phyloP scores from a whole-genome alignment of 768 basidiomycete species.

The Phanerodontia chrysosporium region DNA sequence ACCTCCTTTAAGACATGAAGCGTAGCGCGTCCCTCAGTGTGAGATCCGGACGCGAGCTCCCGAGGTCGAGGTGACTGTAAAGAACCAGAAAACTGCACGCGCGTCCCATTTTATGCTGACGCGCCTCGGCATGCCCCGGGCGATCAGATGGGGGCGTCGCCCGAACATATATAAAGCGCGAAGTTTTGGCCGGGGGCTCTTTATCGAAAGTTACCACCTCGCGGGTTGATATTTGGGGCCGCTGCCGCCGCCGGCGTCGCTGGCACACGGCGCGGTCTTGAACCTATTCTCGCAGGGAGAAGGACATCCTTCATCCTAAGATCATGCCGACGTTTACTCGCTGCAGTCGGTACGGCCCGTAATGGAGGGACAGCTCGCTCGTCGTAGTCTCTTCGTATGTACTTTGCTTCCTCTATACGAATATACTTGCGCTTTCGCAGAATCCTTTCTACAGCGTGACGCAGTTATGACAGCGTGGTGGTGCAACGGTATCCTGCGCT shows the following conservation, averaged over 20 bases:
- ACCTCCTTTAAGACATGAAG: slow-evolving; percentile 22
- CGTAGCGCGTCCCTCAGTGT: slow-evolving; percentile 12
- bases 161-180: slow-evolving; percentile 12
- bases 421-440: neutral
- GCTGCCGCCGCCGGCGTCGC: slow-evolving; percentile 24
- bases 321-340: slow-evolving; percentile 44
- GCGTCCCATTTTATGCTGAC: slow-evolving; percentile 20
- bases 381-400: neutral
- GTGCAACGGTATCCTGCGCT: too few relatives aligned
- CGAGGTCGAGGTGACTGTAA: slow-evolving; percentile 41
- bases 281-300: slow-evolving; percentile 57
- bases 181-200: slow-evolving; percentile 3
- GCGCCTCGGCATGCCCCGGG: slow-evolving; percentile 9
- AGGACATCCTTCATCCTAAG: slow-evolving; percentile 57
- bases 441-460: too few relatives aligned
- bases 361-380: slow-evolving; percentile 27
- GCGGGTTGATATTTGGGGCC: slow-evolving; percentile 69
- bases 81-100: slow-evolving; percentile 26
- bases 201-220: slow-evolving; percentile 73
- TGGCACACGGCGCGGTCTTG: slow-evolving; percentile 46
- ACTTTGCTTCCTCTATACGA: neutral
- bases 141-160: slow-evolving; percentile 33
- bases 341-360: slow-evolving; percentile 60
- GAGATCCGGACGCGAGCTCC: slow-evolving; percentile 28
- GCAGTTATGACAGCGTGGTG: too few relatives aligned